Conservation (phyloP, 2,329 filamentous ascomycete genomes). For the Xylariaceae sp. region DNA sequence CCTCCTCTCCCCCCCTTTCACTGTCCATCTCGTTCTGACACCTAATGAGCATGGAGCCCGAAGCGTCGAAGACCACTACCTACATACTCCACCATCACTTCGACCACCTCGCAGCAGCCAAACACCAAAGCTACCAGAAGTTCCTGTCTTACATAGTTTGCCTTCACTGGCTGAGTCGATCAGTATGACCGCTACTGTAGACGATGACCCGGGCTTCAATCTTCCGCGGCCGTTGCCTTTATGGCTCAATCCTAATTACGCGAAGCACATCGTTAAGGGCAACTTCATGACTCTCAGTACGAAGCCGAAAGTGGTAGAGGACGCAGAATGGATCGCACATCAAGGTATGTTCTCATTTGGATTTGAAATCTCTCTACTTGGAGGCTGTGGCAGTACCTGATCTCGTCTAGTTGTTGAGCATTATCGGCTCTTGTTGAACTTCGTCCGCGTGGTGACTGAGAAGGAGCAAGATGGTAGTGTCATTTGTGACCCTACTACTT, state of each 20-base stretch:
- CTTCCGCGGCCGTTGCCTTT: background rate
- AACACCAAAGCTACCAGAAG: background rate
- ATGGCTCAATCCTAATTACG: background rate
- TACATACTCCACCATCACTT: background rate
- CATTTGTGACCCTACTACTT: background rate
- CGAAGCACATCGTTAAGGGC: slow-evolving; percentile 1
- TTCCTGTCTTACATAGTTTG: background rate
- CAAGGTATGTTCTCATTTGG: background rate
- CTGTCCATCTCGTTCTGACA: too few relatives aligned
- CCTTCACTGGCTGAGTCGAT: background rate
- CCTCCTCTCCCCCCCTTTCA: too few relatives aligned
- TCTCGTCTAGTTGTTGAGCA: background rate
- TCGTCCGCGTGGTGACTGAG: background rate
- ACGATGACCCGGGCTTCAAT: background rate
- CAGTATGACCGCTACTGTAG: background rate
- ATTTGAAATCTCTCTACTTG: background rate
- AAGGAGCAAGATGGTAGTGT: background rate
- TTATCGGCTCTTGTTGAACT: background rate
- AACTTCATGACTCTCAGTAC: slow-evolving; percentile 1
- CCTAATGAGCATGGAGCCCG: background rate
- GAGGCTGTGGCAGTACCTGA: background rate
- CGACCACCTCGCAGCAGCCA: background rate
- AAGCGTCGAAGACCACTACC: background rate
- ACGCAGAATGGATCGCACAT: background rate
- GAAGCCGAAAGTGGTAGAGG: background rate